Base-by-base conservation (phyloP, 208 protist genomes). In the Acanthamoeba rhysodes region DNA sequence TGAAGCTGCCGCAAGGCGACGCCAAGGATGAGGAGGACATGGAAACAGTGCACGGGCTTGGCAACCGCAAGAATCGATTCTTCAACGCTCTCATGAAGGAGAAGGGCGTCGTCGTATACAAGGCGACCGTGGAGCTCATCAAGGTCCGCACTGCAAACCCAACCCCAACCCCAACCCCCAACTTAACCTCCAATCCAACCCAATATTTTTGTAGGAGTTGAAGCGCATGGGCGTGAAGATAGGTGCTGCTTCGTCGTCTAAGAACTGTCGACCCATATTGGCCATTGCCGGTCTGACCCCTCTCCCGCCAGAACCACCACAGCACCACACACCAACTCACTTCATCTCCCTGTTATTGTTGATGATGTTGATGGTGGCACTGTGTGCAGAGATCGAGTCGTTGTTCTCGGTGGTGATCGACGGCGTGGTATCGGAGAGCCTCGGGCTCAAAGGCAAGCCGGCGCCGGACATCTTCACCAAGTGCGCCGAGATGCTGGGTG, bases 381-480 rank as follows among this genome's bases (percentile, higher is more conserved):
- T 55, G 4, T 55, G 4, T 55, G 20, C 34, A 90, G 92, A 53
- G 7, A 85, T 85, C 68, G 68, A 95, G 37, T 24, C 53, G 18
- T 24, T 95, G 92, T 95, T 95, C 45, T 57, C 53, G 27, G 92
- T 85, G 32, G 64, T 57, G n/a, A 87, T 95, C 22, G 92, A 95
- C 12, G 92, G 92, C 22, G 41, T 70, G 10, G 62, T 87, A 9
- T 82, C 82, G 10, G 92, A 95, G 74, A 59, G 68, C 20, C 48
- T 95, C 18, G 68, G 70, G 1, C 92, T 95, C 20, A 34, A 85
- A 4, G 92, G 92, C 74, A 95, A 95, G 48, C 92, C 92, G 7
- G 92, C 27, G n/a, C 92, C 92, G 34, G 92, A 95, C 64, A 95
- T 95, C 34, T 95, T 95, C 37, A 55, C 64, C 32, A 85, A 87